Evolutionary conservation across 306 rosid genomes (phyloP).

Genomic region (Cucurbita ficifolia): DNA sequence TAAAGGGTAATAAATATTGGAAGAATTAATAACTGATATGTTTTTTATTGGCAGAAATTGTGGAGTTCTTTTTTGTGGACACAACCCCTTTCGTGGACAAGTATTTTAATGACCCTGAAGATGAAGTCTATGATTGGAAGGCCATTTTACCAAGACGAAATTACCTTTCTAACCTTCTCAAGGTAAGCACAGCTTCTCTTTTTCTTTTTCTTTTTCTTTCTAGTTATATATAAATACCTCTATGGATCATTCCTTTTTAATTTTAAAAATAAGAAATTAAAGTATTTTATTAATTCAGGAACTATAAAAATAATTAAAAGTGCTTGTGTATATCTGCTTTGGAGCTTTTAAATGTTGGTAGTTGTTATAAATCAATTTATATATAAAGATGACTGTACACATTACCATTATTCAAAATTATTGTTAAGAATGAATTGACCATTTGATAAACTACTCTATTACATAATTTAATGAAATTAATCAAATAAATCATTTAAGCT

Average conservation of each 20-base stretch:
- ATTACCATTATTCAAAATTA: too few species aligned
- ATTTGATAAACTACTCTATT: background rate
- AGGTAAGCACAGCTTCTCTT: slow-evolving; percentile 15
- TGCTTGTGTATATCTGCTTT: too few species aligned
- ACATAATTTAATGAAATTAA: background rate
- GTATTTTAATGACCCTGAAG: slow-evolving; percentile 36
- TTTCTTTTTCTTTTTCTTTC: too few species aligned
- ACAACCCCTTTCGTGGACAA: slow-evolving; percentile 56
- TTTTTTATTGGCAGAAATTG: slow-evolving; percentile 20
- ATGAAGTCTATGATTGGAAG: slow-evolving; percentile 48
- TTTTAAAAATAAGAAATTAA: too few species aligned
- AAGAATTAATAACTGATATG: background rate
- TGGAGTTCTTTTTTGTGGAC: slow-evolving; percentile 73
- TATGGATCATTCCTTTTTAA: too few species aligned
- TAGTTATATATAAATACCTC: too few species aligned
- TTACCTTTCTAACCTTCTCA: slow-evolving; percentile 41
- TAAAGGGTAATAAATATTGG: background rate
- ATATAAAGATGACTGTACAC: too few species aligned
- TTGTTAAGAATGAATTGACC: background rate
- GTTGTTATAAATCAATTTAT: too few species aligned
- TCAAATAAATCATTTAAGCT: too few species aligned
- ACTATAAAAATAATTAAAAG: too few species aligned
- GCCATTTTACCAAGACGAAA: slow-evolving; percentile 44
- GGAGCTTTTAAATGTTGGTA: too few species aligned
- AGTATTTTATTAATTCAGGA: too few species aligned